phyloP scores from a whole-genome alignment of 139 green algal genomes.

The Eudorina sp. region DNA sequence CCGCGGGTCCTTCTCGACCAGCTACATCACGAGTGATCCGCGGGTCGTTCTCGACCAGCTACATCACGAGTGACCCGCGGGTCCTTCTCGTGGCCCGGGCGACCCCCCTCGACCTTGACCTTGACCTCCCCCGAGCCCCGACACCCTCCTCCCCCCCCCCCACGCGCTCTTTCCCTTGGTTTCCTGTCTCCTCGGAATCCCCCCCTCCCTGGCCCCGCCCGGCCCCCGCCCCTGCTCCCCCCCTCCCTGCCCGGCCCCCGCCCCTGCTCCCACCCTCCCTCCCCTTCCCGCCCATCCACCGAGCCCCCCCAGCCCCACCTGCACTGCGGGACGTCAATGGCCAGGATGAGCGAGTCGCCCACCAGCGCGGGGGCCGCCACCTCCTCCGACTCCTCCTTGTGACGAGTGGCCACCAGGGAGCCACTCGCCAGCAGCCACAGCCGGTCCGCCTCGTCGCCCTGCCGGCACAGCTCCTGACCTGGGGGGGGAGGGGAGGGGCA shows the following conservation, averaged over 20 bases:
- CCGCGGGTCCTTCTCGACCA: too few species aligned
- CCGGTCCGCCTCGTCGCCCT: conserved; percentile 63
- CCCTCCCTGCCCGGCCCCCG: too few species aligned
- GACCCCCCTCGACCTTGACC: too few species aligned
- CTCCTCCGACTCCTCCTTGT: conserved; percentile 42
- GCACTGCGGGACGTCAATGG: conserved; percentile 14
- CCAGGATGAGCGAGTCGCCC: conserved; percentile 44
- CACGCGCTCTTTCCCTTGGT: too few species aligned
- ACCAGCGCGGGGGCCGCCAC: conserved; percentile 44
- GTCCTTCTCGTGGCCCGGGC: too few species aligned
- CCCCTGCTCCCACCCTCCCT: not conserved
- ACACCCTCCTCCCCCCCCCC: too few species aligned
- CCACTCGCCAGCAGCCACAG: conserved; percentile 55
- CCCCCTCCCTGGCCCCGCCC: not conserved
- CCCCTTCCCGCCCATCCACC: not conserved
- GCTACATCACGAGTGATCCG: too few species aligned
- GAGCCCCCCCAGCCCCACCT: not conserved
- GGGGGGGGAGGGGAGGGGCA: not conserved
- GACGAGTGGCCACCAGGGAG: conserved; percentile 48
- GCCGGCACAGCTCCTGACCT: conserved; percentile 59
- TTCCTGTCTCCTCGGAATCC: too few species aligned
- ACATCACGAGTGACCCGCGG: too few species aligned
- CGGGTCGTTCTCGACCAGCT: too few species aligned
- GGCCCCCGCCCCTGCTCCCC: not conserved
- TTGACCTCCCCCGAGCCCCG: too few species aligned